Evolutionary conservation across 768 basidiomycete species (phyloP).

Genomic region (Hortiboletus campestris): DNA sequence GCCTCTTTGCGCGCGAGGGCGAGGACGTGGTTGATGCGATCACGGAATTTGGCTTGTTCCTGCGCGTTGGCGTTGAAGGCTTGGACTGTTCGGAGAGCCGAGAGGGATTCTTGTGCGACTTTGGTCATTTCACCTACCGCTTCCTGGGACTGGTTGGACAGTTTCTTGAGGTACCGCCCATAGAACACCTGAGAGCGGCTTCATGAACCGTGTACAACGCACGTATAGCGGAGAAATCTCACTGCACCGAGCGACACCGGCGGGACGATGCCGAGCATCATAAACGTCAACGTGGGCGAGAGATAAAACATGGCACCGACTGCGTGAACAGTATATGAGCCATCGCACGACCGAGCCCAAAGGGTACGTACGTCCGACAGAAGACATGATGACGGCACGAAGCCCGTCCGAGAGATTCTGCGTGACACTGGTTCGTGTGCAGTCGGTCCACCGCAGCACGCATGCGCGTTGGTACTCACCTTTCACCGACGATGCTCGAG

Average conservation of each 20-base stretch:
- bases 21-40: conserved; percentile 64
- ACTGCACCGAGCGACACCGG: conserved; percentile 85
- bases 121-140: conserved; percentile 95
- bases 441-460: not conserved
- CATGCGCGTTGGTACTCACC: conserved; percentile 40
- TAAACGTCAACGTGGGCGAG: conserved; percentile 79
- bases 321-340: conserved; percentile 25
- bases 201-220: conserved; percentile 9
- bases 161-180: conserved; percentile 88
- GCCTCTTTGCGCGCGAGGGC: conserved; percentile 82
- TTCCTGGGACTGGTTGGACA: conserved; percentile 91
- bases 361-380: conserved; percentile 76
- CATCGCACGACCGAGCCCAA: not conserved
- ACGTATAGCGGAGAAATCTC: conserved; percentile 23
- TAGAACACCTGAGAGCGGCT: conserved; percentile 74
- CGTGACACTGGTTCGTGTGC: conserved; percentile 45
- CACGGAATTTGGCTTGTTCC: conserved; percentile 75
- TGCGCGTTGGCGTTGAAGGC: conserved; percentile 82
- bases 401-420: conserved; percentile 79
- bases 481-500: conserved; percentile 91
- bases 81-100: conserved; percentile 85
- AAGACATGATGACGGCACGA: conserved; percentile 86
- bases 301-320: conserved; percentile 96
- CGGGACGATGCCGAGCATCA: conserved; percentile 93
- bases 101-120: conserved; percentile 83